Evolutionary conservation across 2,329 filamentous ascomycete species (phyloP).

Genomic region (Aureobasidium sp.): DNA sequence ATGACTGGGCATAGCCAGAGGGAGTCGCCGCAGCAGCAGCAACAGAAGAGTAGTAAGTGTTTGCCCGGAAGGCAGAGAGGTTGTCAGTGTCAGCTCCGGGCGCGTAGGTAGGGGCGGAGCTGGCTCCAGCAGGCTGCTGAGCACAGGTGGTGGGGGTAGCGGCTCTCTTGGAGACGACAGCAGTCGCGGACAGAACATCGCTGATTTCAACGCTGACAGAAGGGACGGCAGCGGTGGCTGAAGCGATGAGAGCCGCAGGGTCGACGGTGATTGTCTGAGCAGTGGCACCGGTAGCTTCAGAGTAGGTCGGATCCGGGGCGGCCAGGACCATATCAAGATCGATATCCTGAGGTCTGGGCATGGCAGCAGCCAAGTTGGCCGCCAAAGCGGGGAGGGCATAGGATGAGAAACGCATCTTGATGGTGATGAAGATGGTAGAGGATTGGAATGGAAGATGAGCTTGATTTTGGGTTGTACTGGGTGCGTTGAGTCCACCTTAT

Average conservation of each 20-base stretch:
- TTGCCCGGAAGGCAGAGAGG: conserved; percentile 11
- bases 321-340: conserved; percentile 18
- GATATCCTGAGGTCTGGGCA: conserved; percentile 20
- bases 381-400: conserved; percentile 7
- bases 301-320: neutral
- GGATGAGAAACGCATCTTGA: conserved; percentile 14
- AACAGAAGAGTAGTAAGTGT: conserved; percentile 16
- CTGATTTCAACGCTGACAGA: conserved; percentile 16
- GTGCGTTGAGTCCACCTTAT: neutral
- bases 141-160: conserved; percentile 4
- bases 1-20: conserved; percentile 17
- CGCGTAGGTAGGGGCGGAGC: conserved; percentile 14
- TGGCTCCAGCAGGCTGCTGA: neutral
- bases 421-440: neutral
- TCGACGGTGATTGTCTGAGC: conserved; percentile 18
- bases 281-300: conserved; percentile 12
- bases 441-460: neutral
- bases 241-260: conserved; percentile 17
- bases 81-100: conserved; percentile 14
- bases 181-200: conserved; percentile 13
- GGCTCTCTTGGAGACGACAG: conserved; percentile 12
- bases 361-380: conserved; percentile 17
- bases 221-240: conserved; percentile 17
- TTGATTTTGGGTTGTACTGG: neutral
- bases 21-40: conserved; percentile 17